A percentile compares a stretch with the other conserved stretches of the same genome.
phyloP scores from a whole-genome alignment of 2,329 filamentous ascomycete species.

The Dryadomyces quercivorus region DNA sequence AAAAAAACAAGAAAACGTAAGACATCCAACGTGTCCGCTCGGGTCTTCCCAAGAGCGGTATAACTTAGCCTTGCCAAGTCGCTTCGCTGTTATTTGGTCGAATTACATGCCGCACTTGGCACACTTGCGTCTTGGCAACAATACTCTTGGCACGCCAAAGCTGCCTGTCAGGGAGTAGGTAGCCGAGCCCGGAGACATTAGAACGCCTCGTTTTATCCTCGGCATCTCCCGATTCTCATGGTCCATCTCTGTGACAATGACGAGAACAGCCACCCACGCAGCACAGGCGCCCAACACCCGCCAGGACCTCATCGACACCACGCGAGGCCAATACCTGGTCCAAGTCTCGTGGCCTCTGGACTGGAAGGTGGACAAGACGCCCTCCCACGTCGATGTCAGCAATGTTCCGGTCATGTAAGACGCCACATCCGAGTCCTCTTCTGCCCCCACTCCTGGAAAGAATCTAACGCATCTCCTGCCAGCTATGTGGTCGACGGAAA shows the following conservation, averaged over 20 bases:
- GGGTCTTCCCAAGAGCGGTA: neutral
- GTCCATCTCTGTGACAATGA: neutral
- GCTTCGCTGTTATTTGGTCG: neutral
- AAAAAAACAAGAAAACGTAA: neutral
- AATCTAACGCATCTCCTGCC: neutral
- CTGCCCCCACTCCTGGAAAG: neutral
- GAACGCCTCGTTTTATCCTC: no score
- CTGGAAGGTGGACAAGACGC: conserved; percentile 2
- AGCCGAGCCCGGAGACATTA: neutral
- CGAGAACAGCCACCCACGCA: neutral
- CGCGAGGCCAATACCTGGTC: conserved; percentile 3
- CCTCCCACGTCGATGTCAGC: neutral
- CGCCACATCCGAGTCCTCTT: neutral
- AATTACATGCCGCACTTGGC: neutral
- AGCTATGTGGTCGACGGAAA: conserved; percentile 8
- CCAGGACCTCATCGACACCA: conserved; percentile 5
- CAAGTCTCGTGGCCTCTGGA: conserved; percentile 8
- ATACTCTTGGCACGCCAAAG: neutral
- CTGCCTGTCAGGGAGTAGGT: neutral
- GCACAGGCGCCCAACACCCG: conserved; percentile 4
- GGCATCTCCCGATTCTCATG: neutral
- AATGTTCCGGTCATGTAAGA: conserved; percentile 2
- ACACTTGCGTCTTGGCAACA: neutral
- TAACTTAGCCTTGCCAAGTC: neutral
- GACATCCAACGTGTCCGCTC: neutral